Evolutionary conservation across 306 rosid species (phyloP).

Genomic region (Mimosa bimucronata): DNA sequence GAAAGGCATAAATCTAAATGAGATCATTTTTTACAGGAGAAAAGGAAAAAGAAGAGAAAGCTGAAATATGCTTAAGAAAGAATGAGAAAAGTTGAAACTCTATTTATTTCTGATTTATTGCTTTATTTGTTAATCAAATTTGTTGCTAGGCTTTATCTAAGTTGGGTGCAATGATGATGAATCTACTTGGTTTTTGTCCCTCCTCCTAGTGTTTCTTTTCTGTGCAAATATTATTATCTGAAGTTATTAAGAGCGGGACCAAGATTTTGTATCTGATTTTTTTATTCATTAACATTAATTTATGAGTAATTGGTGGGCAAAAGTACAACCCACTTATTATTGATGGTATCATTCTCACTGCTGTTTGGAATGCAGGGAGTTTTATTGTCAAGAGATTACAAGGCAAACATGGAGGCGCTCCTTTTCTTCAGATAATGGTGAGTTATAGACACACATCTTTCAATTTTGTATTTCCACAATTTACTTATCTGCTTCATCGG

Average conservation of each 20-base stretch:
- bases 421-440: constrained; percentile 83
- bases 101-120: constrained; percentile 13
- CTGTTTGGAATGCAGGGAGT: constrained; percentile 50
- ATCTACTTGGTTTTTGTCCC: constrained; percentile 1
- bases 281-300: background rate
- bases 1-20: constrained; percentile 14
- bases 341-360: constrained; percentile 19
- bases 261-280: background rate
- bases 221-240: constrained; percentile 1
- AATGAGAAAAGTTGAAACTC: background rate
- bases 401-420: constrained; percentile 55
- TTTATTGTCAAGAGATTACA: constrained; percentile 43
- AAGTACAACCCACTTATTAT: background rate
- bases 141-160: background rate
- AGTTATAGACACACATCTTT: constrained; percentile 32
- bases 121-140: background rate
- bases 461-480: constrained; percentile 18
- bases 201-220: background rate
- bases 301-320: background rate
- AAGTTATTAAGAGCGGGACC: background rate
- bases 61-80: constrained; percentile 4
- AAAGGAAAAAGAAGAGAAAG: background rate
- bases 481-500: background rate
- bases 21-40: background rate
- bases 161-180: background rate